Evolutionary conservation across 495 filamentous ascomycete genomes (phyloP).

Genomic region (Amorphotheca resinae): DNA sequence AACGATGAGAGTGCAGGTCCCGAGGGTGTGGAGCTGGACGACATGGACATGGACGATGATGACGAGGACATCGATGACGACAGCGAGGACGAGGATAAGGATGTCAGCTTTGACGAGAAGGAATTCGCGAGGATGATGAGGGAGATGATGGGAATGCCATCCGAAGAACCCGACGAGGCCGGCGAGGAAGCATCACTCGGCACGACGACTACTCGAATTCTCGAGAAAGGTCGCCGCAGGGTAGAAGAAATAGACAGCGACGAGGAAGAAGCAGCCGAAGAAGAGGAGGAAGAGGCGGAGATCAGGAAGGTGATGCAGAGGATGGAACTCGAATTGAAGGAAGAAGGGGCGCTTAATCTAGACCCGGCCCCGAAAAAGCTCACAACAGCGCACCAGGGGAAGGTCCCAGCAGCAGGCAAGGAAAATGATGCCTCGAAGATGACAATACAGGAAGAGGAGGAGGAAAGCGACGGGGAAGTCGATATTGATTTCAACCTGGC

Average conservation of each 20-base stretch:
- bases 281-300: slow-evolving; percentile 55
- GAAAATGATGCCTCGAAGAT: slow-evolving; percentile 10
- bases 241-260: slow-evolving; percentile 34
- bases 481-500: slow-evolving; percentile 78
- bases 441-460: slow-evolving; percentile 14
- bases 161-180: slow-evolving; percentile 24
- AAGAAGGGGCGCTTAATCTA: slow-evolving; percentile 60
- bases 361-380: slow-evolving; percentile 28
- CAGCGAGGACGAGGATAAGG: slow-evolving; percentile 54
- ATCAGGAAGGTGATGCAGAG: slow-evolving; percentile 58
- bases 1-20: slow-evolving; percentile 72
- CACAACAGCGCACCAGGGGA: slow-evolving; percentile 16
- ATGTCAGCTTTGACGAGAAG: slow-evolving; percentile 70
- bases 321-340: slow-evolving; percentile 74
- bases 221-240: slow-evolving; percentile 15
- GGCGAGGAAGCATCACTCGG: slow-evolving; percentile 6
- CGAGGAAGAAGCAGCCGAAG: slow-evolving; percentile 30
- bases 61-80: slow-evolving; percentile 36
- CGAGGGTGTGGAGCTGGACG: slow-evolving; percentile 68
- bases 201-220: slow-evolving; percentile 4
- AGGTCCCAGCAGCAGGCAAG: slow-evolving; percentile 7
- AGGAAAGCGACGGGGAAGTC: slow-evolving; percentile 42
- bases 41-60: slow-evolving; percentile 55
- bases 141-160: slow-evolving; percentile 84
- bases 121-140: slow-evolving; percentile 82